Evolutionary conservation across 2,329 filamentous ascomycete species (phyloP), one percentile per base, ranked within the genome.

Genomic region (Sporothrix brunneoviolacea): DNA sequence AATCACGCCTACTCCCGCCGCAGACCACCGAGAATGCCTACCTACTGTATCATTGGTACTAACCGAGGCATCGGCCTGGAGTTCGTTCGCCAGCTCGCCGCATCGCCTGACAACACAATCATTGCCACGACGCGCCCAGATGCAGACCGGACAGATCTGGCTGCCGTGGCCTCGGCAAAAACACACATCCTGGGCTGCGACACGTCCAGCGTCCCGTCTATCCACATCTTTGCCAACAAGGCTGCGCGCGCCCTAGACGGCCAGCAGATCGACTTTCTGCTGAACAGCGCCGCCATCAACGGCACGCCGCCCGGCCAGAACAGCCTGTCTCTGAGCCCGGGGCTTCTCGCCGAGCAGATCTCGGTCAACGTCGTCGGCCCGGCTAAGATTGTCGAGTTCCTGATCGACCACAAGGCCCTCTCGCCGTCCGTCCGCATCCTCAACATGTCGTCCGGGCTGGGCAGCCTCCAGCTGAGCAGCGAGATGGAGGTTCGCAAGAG

Each of bases 291-390:
- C 5, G 64, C 57, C 40, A 67, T 74, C 54, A 70, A 73, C 51
- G 57, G 61, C 19, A 39, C 38, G 2, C 59, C 62, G 1, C 58
- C 63, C 0, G 48, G 58, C 8, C 65, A 73, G 45, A 70, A 61
- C 15, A 65, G 64, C 19, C 57, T 74, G 16, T 64, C 61, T 1
- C 64, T 75, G 2, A 64, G 65, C 9, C 56, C 66, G 0, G 60
- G 62, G 1, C 65, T 53, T 24, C 55, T 75, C 24, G 36, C 62
- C 2, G 57, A 64, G n/a, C 68, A 73, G 43, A 68, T 76, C 44
- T 59, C 64, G 22, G 60, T 67, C 55, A 76, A 76, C 49, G 71
- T 75, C 4, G 49, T 74, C 16, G 73, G 73, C 0, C 73, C 73
- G 0, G 71, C 72, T 1, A 71, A 71, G 51, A 64, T 68, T 7